Conservation (phyloP, 148 eudicot species). For the Bassia scoparia region DNA sequence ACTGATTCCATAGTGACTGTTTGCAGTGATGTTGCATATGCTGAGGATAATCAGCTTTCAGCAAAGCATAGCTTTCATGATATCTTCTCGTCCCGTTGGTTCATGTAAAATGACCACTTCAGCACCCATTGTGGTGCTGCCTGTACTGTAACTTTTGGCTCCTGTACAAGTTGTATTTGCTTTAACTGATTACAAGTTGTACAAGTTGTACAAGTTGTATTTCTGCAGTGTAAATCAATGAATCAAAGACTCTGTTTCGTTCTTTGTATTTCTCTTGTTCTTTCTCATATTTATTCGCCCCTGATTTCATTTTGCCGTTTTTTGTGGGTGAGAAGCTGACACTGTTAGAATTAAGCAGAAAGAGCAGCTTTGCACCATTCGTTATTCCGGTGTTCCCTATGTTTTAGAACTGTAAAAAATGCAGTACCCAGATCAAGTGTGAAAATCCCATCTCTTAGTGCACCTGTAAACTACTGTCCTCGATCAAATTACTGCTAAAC, state of each 20-base stretch:
- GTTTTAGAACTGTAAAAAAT: no score
- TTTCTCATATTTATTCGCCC: not conserved
- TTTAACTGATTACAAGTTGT: no score
- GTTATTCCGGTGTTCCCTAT: no score
- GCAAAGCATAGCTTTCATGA: conserved; percentile 4
- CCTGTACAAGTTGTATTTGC: not conserved
- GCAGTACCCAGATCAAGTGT: no score
- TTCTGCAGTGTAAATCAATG: not conserved
- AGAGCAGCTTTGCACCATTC: no score
- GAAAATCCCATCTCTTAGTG: no score
- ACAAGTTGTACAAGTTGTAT: no score
- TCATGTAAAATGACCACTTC: conserved; percentile 14
- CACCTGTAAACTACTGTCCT: no score
- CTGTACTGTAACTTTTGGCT: not conserved
- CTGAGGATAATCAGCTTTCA: conserved; percentile 19
- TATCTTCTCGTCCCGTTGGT: conserved; percentile 15
- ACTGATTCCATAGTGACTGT: conserved; percentile 46
- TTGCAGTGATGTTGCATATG: conserved; percentile 42
- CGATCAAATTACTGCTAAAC: no score
- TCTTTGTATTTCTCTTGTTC: not conserved
- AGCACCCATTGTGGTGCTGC: not conserved
- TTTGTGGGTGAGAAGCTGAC: not conserved
- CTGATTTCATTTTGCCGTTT: no score
- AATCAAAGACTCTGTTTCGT: not conserved
- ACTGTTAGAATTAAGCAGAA: not conserved